Conservation (phyloP, 208 protist genomes). For the Phytomonas francai region DNA sequence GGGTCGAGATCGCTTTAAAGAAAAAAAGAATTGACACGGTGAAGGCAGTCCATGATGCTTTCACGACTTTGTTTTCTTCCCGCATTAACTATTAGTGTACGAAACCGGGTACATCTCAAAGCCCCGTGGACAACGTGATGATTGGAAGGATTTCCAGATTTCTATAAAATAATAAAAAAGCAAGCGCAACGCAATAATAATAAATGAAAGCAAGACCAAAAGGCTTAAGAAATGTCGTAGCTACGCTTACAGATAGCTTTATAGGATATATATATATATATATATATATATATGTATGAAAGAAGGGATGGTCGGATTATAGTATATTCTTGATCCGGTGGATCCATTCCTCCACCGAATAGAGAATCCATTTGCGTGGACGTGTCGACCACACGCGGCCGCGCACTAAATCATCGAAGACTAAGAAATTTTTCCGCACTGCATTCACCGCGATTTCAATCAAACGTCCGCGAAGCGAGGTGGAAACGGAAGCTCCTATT, state of each 20-base stretch:
- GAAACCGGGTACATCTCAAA: too few species aligned
- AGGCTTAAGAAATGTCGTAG: background rate
- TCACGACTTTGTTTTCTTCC: too few species aligned
- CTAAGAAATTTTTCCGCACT: constrained; percentile 39
- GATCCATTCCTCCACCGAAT: constrained; percentile 31
- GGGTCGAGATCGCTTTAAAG: too few species aligned
- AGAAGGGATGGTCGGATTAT: constrained; percentile 15
- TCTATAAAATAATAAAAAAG: too few species aligned
- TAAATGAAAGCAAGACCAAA: constrained; percentile 6
- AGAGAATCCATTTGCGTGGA: constrained; percentile 61
- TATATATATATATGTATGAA: constrained; percentile 7
- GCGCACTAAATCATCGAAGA: constrained; percentile 33
- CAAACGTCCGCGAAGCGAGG: constrained; percentile 33
- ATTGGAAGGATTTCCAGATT: too few species aligned
- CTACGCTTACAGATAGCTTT: background rate
- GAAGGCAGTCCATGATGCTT: too few species aligned
- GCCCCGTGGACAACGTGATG: too few species aligned
- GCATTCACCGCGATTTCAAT: constrained; percentile 43
- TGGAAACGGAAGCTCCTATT: constrained; percentile 47
- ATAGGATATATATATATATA: constrained; percentile 7
- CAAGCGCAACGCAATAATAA: constrained; percentile 2
- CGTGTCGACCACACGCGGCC: constrained; percentile 57
- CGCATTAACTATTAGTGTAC: too few species aligned
- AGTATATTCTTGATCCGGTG: constrained; percentile 45
- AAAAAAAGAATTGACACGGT: too few species aligned